Conservation (phyloP, 108 stramenopile genomes). For the Pseudonitzschia delicatissima region DNA sequence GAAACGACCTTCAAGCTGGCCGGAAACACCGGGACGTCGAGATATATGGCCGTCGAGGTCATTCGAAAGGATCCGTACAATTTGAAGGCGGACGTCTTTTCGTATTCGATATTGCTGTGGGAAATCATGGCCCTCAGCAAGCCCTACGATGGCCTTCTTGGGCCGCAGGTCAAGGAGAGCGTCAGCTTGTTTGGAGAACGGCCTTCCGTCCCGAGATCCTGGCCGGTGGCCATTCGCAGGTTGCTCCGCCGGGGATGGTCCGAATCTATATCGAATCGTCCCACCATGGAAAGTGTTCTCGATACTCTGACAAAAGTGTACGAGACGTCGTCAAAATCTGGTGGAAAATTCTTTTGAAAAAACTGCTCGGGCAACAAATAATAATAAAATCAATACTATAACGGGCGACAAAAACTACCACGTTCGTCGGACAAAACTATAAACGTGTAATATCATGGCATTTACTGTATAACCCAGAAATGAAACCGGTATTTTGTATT, state of each 20-base stretch:
- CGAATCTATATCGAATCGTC: conserved; percentile 35
- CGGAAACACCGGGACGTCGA: conserved; percentile 59
- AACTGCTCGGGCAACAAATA: too few species aligned
- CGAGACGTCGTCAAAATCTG: conserved; percentile 32
- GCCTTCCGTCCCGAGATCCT: conserved; percentile 44
- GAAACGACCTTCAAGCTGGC: conserved; percentile 50
- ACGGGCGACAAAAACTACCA: too few species aligned
- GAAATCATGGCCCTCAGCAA: conserved; percentile 58
- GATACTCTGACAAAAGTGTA: conserved; percentile 34
- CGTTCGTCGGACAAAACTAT: too few species aligned
- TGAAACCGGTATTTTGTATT: too few species aligned
- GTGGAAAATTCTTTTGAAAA: conserved; percentile 26
- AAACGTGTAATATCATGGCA: too few species aligned
- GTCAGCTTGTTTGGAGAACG: conserved; percentile 51
- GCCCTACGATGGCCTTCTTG: conserved; percentile 50
- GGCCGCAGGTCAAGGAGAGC: conserved; percentile 54
- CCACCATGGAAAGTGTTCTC: conserved; percentile 37
- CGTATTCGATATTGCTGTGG: conserved; percentile 70
- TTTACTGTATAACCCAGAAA: too few species aligned
- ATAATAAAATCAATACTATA: too few species aligned
- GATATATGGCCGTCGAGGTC: conserved; percentile 96
- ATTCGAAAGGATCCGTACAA: conserved; percentile 84
- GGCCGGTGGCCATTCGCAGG: conserved; percentile 43
- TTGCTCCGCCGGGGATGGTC: conserved; percentile 48
- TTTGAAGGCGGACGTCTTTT: conserved; percentile 89